phyloP scores from a whole-genome alignment of 805 yeast species.

The Kluyveromyces dobzhanskii region DNA sequence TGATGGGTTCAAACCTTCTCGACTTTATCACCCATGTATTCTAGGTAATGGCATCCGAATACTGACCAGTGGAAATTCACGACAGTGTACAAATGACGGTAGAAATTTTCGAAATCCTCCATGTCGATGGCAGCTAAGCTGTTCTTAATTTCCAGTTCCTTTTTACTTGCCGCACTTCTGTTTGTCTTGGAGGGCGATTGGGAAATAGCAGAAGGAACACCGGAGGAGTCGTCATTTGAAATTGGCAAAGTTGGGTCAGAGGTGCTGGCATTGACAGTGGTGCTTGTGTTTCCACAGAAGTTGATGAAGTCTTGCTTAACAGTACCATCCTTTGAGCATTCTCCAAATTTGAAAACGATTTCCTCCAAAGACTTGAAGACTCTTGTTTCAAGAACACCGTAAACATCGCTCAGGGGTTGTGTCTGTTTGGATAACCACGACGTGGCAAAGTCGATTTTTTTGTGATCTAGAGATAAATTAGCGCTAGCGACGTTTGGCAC shows the following conservation, averaged over 20 bases:
- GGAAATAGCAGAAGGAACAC: constrained; percentile 5
- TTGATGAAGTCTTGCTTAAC: constrained; percentile 28
- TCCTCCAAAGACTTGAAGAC: constrained; percentile 43
- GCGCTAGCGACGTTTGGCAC: background rate
- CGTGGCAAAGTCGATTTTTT: constrained; percentile 45
- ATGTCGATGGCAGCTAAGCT: constrained; percentile 23
- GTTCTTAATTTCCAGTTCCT: constrained; percentile 1
- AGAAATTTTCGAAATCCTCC: constrained; percentile 51
- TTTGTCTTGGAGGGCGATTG: background rate
- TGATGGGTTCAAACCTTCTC: constrained; percentile 1
- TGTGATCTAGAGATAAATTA: constrained; percentile 14
- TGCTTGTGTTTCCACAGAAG: constrained; percentile 16
- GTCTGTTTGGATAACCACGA: constrained; percentile 81
- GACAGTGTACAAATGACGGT: constrained; percentile 54
- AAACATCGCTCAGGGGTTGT: constrained; percentile 73
- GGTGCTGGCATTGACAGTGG: constrained; percentile 6
- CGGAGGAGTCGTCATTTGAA: background rate
- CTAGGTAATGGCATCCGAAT: constrained; percentile 61
- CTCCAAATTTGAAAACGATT: constrained; percentile 28
- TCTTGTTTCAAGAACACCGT: constrained; percentile 64
- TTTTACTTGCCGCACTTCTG: background rate
- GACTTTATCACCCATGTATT: constrained; percentile 26
- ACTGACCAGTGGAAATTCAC: constrained; percentile 78
- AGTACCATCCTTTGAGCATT: constrained; percentile 25
- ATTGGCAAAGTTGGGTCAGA: constrained; percentile 5